Percentiles rank a stretch among this genome's conserved stretches.
phyloP scores from a whole-genome alignment of 306 rosid species.

The Medicago arabica region DNA sequence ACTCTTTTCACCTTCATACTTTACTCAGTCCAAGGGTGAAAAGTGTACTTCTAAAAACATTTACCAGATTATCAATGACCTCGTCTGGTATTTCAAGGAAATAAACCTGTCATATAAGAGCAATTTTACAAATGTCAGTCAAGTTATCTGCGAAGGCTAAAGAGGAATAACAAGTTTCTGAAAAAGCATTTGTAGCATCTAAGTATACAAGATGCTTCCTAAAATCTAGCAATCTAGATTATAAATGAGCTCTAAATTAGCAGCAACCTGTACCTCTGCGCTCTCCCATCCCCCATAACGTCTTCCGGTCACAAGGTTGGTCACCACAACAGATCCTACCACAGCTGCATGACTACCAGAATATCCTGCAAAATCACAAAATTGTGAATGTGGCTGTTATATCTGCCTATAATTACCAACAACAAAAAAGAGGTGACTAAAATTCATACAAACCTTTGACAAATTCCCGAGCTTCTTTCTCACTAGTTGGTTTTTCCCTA shows the following conservation, averaged over 20 bases:
- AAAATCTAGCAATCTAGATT: slow-evolving; percentile 8
- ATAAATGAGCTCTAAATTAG: slow-evolving; percentile 28
- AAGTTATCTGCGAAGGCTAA: slow-evolving; percentile 11
- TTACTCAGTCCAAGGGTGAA: slow-evolving; percentile 54
- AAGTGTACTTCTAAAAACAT: slow-evolving; percentile 51
- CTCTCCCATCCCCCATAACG: slow-evolving; percentile 80
- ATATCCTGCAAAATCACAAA: slow-evolving; percentile 65
- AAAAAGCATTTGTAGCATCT: no score
- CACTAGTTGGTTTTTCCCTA: slow-evolving; percentile 85
- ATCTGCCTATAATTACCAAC: slow-evolving; percentile 6
- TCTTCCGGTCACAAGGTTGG: slow-evolving; percentile 83
- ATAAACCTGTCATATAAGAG: slow-evolving; percentile 67
- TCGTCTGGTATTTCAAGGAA: slow-evolving; percentile 85
- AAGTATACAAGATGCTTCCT: no score
- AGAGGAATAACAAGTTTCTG: neutral
- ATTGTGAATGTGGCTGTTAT: slow-evolving; percentile 34
- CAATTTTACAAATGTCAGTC: slow-evolving; percentile 33
- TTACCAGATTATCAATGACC: slow-evolving; percentile 82
- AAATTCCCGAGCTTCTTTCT: slow-evolving; percentile 85
- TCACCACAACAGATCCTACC: slow-evolving; percentile 82
- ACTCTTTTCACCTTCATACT: slow-evolving; percentile 62
- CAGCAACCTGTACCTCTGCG: slow-evolving; percentile 72
- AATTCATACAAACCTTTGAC: slow-evolving; percentile 68
- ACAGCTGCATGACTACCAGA: slow-evolving; percentile 88
- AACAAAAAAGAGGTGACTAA: slow-evolving; percentile 33